Conservation (phyloP, 2,329 filamentous ascomycete species). For the Pseudogymnoascus sp. region DNA sequence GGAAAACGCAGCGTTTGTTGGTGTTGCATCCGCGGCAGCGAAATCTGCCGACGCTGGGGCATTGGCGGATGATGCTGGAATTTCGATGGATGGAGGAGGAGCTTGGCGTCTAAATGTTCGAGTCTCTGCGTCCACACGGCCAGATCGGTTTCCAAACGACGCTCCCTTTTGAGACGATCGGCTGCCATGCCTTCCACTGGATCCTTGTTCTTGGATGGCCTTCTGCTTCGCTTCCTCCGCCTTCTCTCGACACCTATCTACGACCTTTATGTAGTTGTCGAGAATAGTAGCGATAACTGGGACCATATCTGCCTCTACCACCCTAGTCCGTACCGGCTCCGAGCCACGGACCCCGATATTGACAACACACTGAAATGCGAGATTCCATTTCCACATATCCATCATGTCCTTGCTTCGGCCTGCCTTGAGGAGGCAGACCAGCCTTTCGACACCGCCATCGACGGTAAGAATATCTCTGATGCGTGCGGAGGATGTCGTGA, state of each 20-base stretch:
- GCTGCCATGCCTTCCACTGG: constrained; percentile 28
- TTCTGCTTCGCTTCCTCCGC: constrained; percentile 76
- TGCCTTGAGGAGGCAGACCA: constrained; percentile 97
- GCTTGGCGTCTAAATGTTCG: constrained; percentile 66
- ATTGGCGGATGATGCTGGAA: constrained; percentile 51
- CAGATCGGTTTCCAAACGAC: constrained; percentile 46
- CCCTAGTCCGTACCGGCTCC: constrained; percentile 84
- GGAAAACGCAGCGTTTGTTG: constrained; percentile 53
- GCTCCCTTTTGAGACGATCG: constrained; percentile 24
- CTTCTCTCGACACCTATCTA: constrained; percentile 84
- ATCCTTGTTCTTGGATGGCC: constrained; percentile 29
- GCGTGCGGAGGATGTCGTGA: constrained; percentile 93
- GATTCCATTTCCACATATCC: constrained; percentile 99
- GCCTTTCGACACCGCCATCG: constrained; percentile 92
- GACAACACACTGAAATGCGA: constrained; percentile 97
- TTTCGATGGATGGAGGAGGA: constrained; percentile 77
- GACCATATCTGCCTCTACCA: constrained; percentile 98
- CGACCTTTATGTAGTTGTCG: constrained; percentile 95
- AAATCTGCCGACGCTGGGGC: constrained; percentile 38
- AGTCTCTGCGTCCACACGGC: constrained; percentile 50
- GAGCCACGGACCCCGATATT: constrained; percentile 97
- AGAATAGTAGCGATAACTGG: constrained; percentile 97
- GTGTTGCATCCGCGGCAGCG: constrained; percentile 52
- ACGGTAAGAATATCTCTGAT: constrained; percentile 97
- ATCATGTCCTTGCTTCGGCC: constrained; percentile 96